These are phyloP conservation scores for Microstegium vimineum DNA, from an alignment of 176 grass and related monocot genomes.

Conservation along the genomic window DNA sequence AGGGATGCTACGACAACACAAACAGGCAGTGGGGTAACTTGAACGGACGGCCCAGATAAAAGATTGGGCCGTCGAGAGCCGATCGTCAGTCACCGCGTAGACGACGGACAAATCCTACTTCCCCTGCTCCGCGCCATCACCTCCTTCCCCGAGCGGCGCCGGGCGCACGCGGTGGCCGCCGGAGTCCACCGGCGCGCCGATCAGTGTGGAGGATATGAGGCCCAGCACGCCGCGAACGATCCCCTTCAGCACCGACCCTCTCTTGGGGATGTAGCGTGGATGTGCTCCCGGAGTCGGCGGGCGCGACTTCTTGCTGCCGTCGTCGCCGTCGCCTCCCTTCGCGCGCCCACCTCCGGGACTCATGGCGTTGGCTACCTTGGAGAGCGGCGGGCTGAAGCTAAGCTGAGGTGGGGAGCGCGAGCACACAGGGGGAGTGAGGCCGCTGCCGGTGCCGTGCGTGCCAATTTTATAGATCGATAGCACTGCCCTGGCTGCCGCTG, in stretches of 20 bases:
- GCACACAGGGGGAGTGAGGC: neutral
- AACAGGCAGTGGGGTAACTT: neutral
- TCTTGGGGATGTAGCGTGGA: conserved; percentile 31
- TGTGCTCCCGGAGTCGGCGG: neutral
- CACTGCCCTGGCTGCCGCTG: neutral
- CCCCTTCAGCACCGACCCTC: conserved; percentile 38
- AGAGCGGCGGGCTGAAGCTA: neutral
- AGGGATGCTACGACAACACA: neutral
- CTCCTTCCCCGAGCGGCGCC: neutral
- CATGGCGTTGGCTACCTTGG: neutral
- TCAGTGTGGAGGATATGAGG: neutral
- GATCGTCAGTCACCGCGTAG: neutral
- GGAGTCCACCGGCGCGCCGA: neutral
- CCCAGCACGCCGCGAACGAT: neutral
- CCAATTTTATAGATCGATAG: conserved; percentile 26
- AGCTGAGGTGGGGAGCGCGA: neutral
- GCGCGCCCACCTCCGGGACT: neutral
- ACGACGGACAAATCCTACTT: neutral
- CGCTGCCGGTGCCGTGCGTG: neutral
- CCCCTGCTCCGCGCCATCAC: neutral
- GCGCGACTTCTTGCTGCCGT: neutral
- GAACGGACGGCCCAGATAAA: conserved; percentile 19
- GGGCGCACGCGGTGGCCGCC: conserved; percentile 17
- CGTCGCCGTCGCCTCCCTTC: neutral
- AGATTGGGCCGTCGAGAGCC: neutral